Evolutionary conservation across 2,329 filamentous ascomycete genomes (phyloP), one percentile per base, ranked within the genome.

Genomic region (Pseudocercospora fijiensis): DNA sequence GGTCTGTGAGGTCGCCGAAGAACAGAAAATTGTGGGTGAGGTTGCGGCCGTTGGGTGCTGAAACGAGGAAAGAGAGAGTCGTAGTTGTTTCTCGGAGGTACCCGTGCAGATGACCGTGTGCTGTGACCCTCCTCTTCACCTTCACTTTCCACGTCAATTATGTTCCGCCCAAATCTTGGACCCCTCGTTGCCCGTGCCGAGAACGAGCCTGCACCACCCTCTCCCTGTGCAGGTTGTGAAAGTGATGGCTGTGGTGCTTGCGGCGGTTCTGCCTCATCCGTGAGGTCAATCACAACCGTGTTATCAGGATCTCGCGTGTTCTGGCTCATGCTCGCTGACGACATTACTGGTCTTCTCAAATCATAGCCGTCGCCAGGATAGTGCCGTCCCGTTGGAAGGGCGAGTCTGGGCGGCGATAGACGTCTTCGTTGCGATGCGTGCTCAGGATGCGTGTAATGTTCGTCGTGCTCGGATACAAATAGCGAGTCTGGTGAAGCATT

Each of bases 341-440:
- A 78, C 75, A 79, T 77, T 16, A 78, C 74, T 1, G 85, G 85
- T 64, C 83, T 78, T 63, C 85, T 78, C 65, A 79, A 83, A 66
- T 87, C 85, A 51, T 80, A 76, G 3, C 84, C 84, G 75, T 86
- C 83, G n/a, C 84, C 81, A 13, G 77, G 72, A 67, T 75, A 83
- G 65, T 79, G 76, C 64, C 56, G 58, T 57, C 70, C 68, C 27
- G 66, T 60, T 65, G 69, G 72, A 51, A 69, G 70, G 26, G 71
- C 55, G 64, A 75, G 56, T 65, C 67, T 49, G 10, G 27, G 53
- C 11, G 57, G 57, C 7, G 43, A 41, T 4, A 47, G 61, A 66
- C 67, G 68, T 26, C 73, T 69, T 52, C 74, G 73, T 26, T 70
- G 66, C 33, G 70, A 47, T 20, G 73, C 61, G 6, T 76, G 73